Conservation (phyloP, 371 early-diverging fungal genomes). For the Mucor irregularis region DNA sequence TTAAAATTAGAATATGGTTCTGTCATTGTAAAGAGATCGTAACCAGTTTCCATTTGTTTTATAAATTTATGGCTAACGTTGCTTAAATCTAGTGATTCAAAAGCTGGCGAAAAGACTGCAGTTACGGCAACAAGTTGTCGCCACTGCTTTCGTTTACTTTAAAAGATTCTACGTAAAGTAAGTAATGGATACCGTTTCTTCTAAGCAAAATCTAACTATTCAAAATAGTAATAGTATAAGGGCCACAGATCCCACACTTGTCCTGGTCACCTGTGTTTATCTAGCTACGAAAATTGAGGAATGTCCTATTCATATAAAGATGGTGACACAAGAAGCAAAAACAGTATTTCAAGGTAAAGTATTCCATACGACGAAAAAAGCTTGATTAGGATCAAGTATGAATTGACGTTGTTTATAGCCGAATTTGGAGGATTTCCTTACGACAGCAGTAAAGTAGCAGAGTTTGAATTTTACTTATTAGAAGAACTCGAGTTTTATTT, state of each 20-base stretch:
- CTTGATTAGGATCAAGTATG: background rate
- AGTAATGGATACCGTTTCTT: slow-evolving; percentile 9
- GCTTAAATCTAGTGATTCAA: slow-evolving; percentile 65
- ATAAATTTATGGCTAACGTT: background rate
- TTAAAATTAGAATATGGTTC: slow-evolving; percentile 70
- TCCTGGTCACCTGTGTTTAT: slow-evolving; percentile 80
- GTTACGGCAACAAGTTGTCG: slow-evolving; percentile 80
- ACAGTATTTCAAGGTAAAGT: slow-evolving; percentile 57
- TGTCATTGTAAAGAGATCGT: slow-evolving; percentile 51
- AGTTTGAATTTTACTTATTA: slow-evolving; percentile 88
- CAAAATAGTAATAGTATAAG: slow-evolving; percentile 64
- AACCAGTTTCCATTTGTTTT: background rate
- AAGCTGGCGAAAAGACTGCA: slow-evolving; percentile 74
- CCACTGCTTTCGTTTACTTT: slow-evolving; percentile 86
- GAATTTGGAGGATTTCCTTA: slow-evolving; percentile 68
- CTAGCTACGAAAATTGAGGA: slow-evolving; percentile 91
- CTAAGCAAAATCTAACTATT: background rate
- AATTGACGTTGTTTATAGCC: slow-evolving; percentile 11
- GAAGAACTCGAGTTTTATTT: slow-evolving; percentile 84
- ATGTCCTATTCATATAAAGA: slow-evolving; percentile 82
- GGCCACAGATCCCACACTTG: slow-evolving; percentile 76
- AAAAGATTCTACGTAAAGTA: slow-evolving; percentile 89
- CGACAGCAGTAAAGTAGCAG: slow-evolving; percentile 78
- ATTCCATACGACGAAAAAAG: too few species aligned
- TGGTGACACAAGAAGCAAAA: slow-evolving; percentile 73